A percentile compares a stretch with the other conserved stretches of the same genome.
Conservation (phyloP, 2,329 filamentous ascomycete genomes). For the Ascochyta fabae region DNA sequence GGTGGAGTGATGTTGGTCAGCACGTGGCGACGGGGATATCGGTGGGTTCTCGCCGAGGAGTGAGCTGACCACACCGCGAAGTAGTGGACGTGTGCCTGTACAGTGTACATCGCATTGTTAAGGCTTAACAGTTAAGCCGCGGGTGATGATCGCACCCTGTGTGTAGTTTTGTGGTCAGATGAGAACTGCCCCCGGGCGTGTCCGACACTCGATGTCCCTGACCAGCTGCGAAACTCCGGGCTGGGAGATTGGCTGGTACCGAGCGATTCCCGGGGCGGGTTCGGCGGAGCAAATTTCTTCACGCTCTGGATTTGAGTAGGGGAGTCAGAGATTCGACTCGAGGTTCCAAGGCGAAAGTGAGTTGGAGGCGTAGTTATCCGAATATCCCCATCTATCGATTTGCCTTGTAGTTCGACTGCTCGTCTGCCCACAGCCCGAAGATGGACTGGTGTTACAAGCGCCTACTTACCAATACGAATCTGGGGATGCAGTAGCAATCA, state of each 20-base stretch:
- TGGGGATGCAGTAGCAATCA: slow-evolving; percentile 12
- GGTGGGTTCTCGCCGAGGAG: slow-evolving; percentile 1
- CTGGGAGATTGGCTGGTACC: slow-evolving; percentile 12
- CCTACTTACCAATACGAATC: slow-evolving; percentile 4
- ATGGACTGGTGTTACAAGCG: slow-evolving; percentile 12
- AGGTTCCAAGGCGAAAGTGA: slow-evolving; percentile 1
- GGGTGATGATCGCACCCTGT: background rate
- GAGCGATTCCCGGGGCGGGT: slow-evolving; percentile 12
- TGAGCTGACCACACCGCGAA: slow-evolving; percentile 7
- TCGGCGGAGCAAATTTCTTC: slow-evolving; percentile 19
- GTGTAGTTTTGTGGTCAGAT: slow-evolving; percentile 14
- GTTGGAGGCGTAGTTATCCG: slow-evolving; percentile 3
- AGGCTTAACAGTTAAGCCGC: background rate
- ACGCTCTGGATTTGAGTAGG: background rate
- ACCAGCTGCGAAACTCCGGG: slow-evolving; percentile 1
- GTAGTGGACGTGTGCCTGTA: slow-evolving; percentile 7
- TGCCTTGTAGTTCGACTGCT: background rate
- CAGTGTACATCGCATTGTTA: slow-evolving; percentile 2
- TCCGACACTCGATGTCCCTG: slow-evolving; percentile 9
- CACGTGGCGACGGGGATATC: slow-evolving; percentile 16
- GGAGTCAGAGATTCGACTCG: slow-evolving; percentile 2
- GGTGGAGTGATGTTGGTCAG: slow-evolving; percentile 15
- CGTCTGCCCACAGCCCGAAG: slow-evolving; percentile 2
- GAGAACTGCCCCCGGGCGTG: slow-evolving; percentile 13
- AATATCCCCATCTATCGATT: slow-evolving; percentile 3